A percentile compares a stretch with the other conserved stretches of the same genome.
phyloP scores from a whole-genome alignment of 345 rosid species.

The Limnanthes douglasii region DNA sequence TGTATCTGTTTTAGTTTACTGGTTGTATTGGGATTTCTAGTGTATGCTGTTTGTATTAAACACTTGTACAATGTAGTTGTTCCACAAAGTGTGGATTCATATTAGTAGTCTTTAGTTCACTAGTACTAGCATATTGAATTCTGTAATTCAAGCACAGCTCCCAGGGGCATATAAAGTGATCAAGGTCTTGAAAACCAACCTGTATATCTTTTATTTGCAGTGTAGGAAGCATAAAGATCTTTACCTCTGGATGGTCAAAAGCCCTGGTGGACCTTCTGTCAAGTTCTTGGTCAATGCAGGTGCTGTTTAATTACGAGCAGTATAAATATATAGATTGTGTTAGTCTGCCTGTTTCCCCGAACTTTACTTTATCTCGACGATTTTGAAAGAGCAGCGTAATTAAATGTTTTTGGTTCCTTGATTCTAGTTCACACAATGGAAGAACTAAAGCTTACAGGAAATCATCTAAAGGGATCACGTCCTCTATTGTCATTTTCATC shows the following conservation, averaged over 20 bases:
- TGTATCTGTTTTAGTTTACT: not conserved
- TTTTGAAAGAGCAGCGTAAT: no score
- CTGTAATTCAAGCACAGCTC: no score
- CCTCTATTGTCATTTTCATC: constrained; percentile 73
- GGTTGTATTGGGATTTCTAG: not conserved
- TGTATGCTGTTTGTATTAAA: not conserved
- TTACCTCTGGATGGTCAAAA: constrained; percentile 71
- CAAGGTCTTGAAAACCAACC: not conserved
- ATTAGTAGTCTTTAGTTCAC: no score
- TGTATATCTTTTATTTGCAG: constrained; percentile 14
- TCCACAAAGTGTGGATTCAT: no score
- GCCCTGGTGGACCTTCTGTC: constrained; percentile 64
- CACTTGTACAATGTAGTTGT: no score
- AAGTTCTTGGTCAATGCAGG: constrained; percentile 81
- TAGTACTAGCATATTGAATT: no score
- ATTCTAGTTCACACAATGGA: constrained; percentile 81
- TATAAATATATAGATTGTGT: not conserved
- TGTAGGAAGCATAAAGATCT: constrained; percentile 77
- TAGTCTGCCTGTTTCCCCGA: no score
- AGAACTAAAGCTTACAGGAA: constrained; percentile 86
- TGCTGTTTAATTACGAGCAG: constrained; percentile 7
- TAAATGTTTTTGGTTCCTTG: constrained; percentile 5
- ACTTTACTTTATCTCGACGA: no score
- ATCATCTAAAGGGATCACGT: constrained; percentile 79
- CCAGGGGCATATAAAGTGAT: no score